phyloP scores from a whole-genome alignment of 805 yeast species.

The Pichia phayaonensis region DNA sequence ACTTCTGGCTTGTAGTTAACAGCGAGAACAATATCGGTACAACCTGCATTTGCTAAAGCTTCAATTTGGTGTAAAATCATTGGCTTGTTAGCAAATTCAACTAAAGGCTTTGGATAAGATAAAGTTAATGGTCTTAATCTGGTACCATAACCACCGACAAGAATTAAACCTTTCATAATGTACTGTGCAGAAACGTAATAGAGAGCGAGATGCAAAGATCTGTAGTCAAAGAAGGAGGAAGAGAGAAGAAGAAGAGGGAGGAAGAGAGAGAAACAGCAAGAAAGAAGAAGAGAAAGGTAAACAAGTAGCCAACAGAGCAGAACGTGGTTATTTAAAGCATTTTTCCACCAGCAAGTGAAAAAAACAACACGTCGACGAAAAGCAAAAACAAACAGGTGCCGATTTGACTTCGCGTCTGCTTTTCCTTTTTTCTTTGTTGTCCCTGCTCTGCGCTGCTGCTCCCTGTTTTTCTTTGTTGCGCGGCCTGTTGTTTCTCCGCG shows the following conservation, averaged over 20 bases:
- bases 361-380: neutral
- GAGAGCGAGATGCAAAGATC: slow-evolving; percentile 3
- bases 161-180: slow-evolving; percentile 87
- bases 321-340: neutral
- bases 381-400: neutral
- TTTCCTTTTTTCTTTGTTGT: no score
- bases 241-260: neutral
- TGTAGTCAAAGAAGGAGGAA: slow-evolving; percentile 11
- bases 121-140: slow-evolving; percentile 98
- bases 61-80: slow-evolving; percentile 98
- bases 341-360: neutral
- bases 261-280: neutral
- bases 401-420: no score
- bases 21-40: slow-evolving; percentile 95
- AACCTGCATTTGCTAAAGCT: slow-evolving; percentile 97
- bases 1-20: slow-evolving; percentile 99
- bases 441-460: neutral
- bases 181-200: neutral
- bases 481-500: neutral
- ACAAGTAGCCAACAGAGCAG: neutral
- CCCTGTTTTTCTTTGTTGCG: neutral
- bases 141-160: slow-evolving; percentile 99
- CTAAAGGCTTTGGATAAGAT: slow-evolving; percentile 93
- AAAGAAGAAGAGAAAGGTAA: neutral
- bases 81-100: slow-evolving; percentile 98